Evolutionary conservation across 169 alveolate genomes (phyloP).

Genomic region (Plasmodium knowlesi): DNA sequence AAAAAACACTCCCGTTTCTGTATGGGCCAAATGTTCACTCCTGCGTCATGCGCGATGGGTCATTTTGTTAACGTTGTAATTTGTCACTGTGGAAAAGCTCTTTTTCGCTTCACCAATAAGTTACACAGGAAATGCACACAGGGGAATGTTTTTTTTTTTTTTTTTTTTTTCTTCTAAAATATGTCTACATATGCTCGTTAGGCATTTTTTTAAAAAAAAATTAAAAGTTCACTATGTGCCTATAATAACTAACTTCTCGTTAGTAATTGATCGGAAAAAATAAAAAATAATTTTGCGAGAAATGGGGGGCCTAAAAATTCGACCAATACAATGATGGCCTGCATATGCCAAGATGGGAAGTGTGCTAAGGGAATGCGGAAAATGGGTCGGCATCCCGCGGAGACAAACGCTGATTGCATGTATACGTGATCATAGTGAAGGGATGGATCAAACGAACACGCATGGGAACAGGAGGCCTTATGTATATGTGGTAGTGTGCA

Average conservation of each 20-base stretch:
- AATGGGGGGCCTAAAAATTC: neutral
- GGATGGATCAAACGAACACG: neutral
- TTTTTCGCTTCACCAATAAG: neutral
- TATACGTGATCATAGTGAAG: neutral
- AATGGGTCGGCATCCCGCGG: neutral
- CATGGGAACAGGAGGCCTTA: neutral
- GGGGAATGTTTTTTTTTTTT: neutral
- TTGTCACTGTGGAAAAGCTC: neutral
- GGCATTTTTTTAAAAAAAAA: neutral
- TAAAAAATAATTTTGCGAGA: neutral
- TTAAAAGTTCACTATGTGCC: neutral
- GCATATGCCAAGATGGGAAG: neutral
- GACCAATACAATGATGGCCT: neutral
- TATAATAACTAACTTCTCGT: neutral
- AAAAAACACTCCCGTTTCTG: neutral
- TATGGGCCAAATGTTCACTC: neutral
- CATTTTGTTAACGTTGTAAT: neutral
- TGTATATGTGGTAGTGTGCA: neutral
- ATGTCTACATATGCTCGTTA: neutral
- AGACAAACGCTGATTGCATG: neutral
- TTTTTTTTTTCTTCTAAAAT: too few species aligned
- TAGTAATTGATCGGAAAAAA: neutral
- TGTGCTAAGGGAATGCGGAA: neutral
- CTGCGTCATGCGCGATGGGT: neutral
- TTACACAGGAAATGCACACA: neutral